A percentile compares a stretch with the other conserved stretches of the same genome.
phyloP scores from a whole-genome alignment of 2,329 filamentous ascomycete species.

The Dissoconium aciculare region DNA sequence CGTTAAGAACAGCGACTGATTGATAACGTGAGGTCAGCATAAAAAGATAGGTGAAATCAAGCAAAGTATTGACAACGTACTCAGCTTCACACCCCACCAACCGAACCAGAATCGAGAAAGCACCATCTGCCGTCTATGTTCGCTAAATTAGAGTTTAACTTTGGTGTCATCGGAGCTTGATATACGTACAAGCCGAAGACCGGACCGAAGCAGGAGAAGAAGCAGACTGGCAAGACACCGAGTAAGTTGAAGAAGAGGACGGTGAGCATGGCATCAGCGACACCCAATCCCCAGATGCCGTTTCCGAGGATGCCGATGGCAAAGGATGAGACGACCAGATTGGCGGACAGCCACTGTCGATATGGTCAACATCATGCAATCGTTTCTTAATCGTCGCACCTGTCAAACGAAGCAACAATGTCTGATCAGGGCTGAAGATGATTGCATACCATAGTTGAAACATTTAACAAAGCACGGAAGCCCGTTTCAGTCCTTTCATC shows the following conservation, averaged over 20 bases:
- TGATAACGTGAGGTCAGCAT: slow-evolving; percentile 4
- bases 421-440: too few relatives aligned
- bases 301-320: slow-evolving; percentile 59
- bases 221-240: slow-evolving; percentile 56
- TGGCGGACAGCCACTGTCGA: slow-evolving; percentile 56
- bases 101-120: slow-evolving; percentile 67
- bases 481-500: slow-evolving; percentile 52
- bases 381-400: too few relatives aligned
- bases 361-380: slow-evolving; percentile 8
- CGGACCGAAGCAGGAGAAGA: slow-evolving; percentile 64
- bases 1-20: slow-evolving; percentile 53
- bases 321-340: slow-evolving; percentile 64
- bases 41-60: slow-evolving; percentile 7
- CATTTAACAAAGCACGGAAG: slow-evolving; percentile 40
- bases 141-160: too few relatives aligned
- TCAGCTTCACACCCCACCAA: slow-evolving; percentile 23
- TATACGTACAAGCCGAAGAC: slow-evolving; percentile 44
- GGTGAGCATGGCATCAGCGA: slow-evolving; percentile 55
- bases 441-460: slow-evolving; percentile 52
- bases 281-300: slow-evolving; percentile 55
- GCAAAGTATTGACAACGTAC: slow-evolving; percentile 31
- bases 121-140: slow-evolving; percentile 56
- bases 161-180: neutral
- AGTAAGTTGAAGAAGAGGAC: slow-evolving; percentile 64
- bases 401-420: too few relatives aligned